Evolutionary conservation across 1,284 basidiomycete species (phyloP).

Genomic region (Microbotryomycetes sp.): DNA sequence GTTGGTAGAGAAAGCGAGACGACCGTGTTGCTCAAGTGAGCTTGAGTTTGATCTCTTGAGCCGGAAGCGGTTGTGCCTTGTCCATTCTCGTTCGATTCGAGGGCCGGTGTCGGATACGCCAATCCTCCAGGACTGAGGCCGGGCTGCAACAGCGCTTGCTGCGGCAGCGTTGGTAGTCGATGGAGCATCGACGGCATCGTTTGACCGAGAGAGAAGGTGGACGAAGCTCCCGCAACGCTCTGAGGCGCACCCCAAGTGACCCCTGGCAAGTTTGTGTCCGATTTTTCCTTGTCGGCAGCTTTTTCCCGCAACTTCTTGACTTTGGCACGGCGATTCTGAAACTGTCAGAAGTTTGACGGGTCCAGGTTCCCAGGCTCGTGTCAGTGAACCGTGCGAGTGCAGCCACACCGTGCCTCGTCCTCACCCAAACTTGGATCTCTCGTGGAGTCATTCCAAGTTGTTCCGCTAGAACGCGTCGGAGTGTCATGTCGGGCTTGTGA

Average conservation of each 20-base stretch:
- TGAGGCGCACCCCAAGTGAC: no score
- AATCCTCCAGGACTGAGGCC: neutral
- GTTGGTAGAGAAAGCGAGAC: neutral
- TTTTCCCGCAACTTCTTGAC: slow-evolving; percentile 37
- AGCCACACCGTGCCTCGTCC: no score
- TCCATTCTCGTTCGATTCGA: neutral
- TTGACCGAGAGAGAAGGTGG: no score
- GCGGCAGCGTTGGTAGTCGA: neutral
- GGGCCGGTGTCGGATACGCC: neutral
- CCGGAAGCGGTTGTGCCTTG: neutral
- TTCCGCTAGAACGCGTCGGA: slow-evolving; percentile 68
- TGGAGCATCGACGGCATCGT: no score
- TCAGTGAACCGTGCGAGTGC: no score
- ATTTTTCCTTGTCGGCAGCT: slow-evolving; percentile 19
- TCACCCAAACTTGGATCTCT: slow-evolving; percentile 72
- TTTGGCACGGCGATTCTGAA: slow-evolving; percentile 41
- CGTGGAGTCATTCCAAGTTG: slow-evolving; percentile 84
- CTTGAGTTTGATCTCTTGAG: neutral
- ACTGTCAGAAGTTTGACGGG: slow-evolving; percentile 26
- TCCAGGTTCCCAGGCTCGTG: no score
- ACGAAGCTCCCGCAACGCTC: no score
- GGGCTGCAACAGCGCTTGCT: neutral
- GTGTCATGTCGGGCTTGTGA: slow-evolving; percentile 77
- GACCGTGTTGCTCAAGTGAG: no score
- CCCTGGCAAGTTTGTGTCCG: no score